Base-by-base conservation (phyloP, 305 asterid genomes). In the Fraxinus dipetala region DNA sequence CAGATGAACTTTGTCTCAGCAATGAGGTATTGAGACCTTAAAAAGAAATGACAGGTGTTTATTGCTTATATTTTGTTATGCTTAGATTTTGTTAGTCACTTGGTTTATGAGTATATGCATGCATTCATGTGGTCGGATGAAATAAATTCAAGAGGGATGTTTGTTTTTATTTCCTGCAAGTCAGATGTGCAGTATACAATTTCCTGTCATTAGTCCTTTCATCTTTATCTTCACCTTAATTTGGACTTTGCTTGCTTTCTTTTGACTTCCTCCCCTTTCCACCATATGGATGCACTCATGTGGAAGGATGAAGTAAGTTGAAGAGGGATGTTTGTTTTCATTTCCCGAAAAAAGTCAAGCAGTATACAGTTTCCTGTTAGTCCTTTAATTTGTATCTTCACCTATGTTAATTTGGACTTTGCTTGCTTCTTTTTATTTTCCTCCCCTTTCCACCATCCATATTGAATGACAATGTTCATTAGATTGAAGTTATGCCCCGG, bases 11-110 rank as follows among this genome's bases (percentile, higher is more conserved):
- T 59, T 75, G 78, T 38, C 59, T 22, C 7, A 54, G 80, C 24
- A 75, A 35, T 79, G 76, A 79, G 36, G 80, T 63, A 40, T 13
- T 69, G 59, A 26, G 32, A 69, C 74, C 26, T 40, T 82, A 6
- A n/a, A 74, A 72, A 77, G 22, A 45, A 56, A 78, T 35, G 20
- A 18, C 6, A 22, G 34, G 31, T 20, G 26, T 28, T 48, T 10
- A 67, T 11, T 30, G 80, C 56, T 65, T 43, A 10, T 32, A 32
- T 8, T n/a, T 73, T 72, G 8, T 72, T 11, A 11, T 43, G n/a
- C 54, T 43, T 43, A 43, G 1, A 43, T 48, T 48, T 48, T 14
- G 20, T 14, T 48, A 48, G 56, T 72, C 51, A 45, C 35, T 79
- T 63, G 36, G 38, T 75, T 22, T 35, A 5, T 63, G 31, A 63